These are phyloP conservation scores for Orobanche coerulescens DNA, from an alignment of 257 asterid genomes.

Conservation along the genomic window DNA sequence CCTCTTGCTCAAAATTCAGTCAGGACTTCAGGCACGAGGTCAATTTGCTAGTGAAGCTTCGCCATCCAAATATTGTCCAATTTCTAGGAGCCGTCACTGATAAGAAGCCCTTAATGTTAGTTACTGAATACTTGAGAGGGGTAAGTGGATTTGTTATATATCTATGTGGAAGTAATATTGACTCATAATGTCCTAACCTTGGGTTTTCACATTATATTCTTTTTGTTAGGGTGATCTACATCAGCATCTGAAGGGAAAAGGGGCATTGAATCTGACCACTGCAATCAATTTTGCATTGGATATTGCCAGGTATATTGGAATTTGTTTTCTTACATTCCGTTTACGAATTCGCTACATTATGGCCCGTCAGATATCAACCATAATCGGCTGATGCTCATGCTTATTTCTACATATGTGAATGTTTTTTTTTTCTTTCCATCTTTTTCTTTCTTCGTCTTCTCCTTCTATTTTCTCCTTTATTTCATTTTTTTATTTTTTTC, in stretches of 20 bases:
- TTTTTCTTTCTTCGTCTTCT: too few species aligned
- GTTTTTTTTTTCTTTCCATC: too few species aligned
- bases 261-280: conserved; percentile 68
- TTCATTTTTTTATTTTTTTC: neutral
- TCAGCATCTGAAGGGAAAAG: conserved; percentile 88
- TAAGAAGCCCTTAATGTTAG: conserved; percentile 87
- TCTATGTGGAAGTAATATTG: neutral
- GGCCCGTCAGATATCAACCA: neutral
- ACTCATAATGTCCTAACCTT: conserved; percentile 12
- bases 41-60: conserved; percentile 94
- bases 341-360: neutral
- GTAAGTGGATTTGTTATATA: conserved; percentile 37
- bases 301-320: conserved; percentile 68
- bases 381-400: neutral
- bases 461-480: too few species aligned
- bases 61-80: conserved; percentile 99
- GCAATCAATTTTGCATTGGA: conserved; percentile 86
- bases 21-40: conserved; percentile 99
- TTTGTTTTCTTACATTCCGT: conserved; percentile 5
- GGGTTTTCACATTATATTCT: conserved; percentile 14
- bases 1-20: conserved; percentile 40
- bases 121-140: conserved; percentile 94
- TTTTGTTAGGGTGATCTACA: conserved; percentile 88
- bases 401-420: too few species aligned
- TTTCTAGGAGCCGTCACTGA: conserved; percentile 97